These are phyloP conservation scores for Aspergillus floridensis DNA, from an alignment of 2,329 filamentous ascomycete species.

Conservation along the genomic window DNA sequence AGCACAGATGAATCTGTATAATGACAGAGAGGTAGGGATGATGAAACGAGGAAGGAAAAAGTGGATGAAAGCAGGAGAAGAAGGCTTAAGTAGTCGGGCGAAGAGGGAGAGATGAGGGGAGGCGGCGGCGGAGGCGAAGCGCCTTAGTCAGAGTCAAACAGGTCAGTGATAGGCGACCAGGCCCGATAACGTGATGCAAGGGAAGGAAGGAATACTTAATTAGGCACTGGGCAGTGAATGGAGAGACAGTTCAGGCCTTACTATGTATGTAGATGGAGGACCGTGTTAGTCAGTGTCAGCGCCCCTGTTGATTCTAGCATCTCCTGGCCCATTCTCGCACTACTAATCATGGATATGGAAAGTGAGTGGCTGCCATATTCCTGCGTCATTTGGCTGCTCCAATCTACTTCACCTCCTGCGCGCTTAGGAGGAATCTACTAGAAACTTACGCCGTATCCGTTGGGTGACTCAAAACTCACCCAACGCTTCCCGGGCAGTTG, in stretches of 20 bases:
- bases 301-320: constrained; percentile 14
- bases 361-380: constrained; percentile 4
- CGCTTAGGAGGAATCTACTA: constrained; percentile 19
- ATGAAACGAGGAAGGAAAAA: constrained; percentile 8
- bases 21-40: constrained; percentile 25
- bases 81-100: constrained; percentile 14
- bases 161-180: constrained; percentile 23
- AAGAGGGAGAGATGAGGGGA: constrained; percentile 24
- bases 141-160: constrained; percentile 25
- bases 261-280: neutral
- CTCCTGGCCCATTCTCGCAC: constrained; percentile 18
- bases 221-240: constrained; percentile 1
- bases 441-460: constrained; percentile 4
- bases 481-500: neutral
- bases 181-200: constrained; percentile 26
- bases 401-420: constrained; percentile 3
- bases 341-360: neutral
- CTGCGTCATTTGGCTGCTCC: constrained; percentile 8
- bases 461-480: neutral
- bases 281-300: neutral
- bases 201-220: constrained; percentile 9
- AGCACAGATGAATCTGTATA: constrained; percentile 17
- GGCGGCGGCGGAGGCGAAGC: constrained; percentile 25
- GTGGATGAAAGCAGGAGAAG: constrained; percentile 19
- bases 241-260: neutral